These are phyloP conservation scores for Tricharina praecox DNA, from an alignment of 495 filamentous ascomycete species.

Conservation along the genomic window DNA sequence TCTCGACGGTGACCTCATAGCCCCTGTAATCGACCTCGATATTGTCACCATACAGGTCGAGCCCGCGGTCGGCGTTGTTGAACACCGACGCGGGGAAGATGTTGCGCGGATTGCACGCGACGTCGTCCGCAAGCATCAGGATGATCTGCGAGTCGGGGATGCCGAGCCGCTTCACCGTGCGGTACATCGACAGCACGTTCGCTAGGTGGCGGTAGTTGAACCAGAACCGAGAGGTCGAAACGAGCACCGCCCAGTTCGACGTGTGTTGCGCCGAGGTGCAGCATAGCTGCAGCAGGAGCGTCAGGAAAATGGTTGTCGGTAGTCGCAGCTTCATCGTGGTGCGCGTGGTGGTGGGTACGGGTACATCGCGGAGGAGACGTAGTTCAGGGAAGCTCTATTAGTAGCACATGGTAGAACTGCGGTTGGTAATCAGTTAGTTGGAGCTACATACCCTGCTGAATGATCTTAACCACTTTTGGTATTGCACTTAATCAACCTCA, in stretches of 20 bases:
- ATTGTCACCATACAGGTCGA: constrained; percentile 95
- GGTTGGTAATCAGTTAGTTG: too few species aligned
- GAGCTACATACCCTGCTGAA: too few species aligned
- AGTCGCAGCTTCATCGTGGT: too few species aligned
- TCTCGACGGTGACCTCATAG: constrained; percentile 97
- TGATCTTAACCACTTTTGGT: too few species aligned
- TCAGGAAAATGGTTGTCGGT: constrained; percentile 23
- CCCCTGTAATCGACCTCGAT: constrained; percentile 97
- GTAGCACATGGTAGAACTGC: too few species aligned
- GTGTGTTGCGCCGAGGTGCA: constrained; percentile 60
- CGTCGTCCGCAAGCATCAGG: constrained; percentile 97
- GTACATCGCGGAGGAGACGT: too few species aligned
- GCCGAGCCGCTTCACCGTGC: constrained; percentile 92
- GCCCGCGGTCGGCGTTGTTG: constrained; percentile 88
- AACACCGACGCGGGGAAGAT: constrained; percentile 95
- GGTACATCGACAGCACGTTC: constrained; percentile 93
- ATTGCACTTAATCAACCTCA: too few species aligned
- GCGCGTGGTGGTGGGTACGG: too few species aligned
- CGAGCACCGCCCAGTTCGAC: constrained; percentile 95
- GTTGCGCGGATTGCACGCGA: constrained; percentile 98
- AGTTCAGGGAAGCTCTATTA: too few species aligned
- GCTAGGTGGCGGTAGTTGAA: constrained; percentile 99
- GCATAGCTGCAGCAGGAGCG: constrained; percentile 33
- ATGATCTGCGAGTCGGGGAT: constrained; percentile 99
- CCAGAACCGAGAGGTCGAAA: constrained; percentile 98